phyloP scores from a whole-genome alignment of 2,329 filamentous ascomycete species.

The Aphanocladium album region DNA sequence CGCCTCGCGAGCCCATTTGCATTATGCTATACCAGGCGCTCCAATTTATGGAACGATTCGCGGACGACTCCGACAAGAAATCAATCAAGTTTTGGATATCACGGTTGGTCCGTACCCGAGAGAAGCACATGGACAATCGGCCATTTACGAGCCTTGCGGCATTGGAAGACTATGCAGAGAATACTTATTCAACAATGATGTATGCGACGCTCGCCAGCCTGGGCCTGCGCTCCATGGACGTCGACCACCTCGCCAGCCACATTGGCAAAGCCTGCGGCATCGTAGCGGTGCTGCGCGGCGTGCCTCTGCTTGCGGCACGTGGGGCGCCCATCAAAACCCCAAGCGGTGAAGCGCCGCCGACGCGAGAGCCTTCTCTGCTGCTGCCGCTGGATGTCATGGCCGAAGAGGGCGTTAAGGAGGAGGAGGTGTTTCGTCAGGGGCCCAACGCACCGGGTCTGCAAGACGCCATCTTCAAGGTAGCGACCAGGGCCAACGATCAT shows the following conservation, averaged over 20 bases:
- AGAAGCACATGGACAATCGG: constrained; percentile 76
- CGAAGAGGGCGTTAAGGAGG: constrained; percentile 72
- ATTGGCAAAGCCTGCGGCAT: constrained; percentile 94
- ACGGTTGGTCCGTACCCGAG: constrained; percentile 73
- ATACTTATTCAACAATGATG: constrained; percentile 87
- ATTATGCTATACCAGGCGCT: constrained; percentile 74
- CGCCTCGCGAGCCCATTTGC: constrained; percentile 87
- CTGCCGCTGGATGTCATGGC: constrained; percentile 89
- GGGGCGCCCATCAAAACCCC: constrained; percentile 45
- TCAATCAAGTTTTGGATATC: constrained; percentile 68
- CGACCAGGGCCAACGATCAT: constrained; percentile 92
- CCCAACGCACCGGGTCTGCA: constrained; percentile 73
- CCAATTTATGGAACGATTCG: constrained; percentile 48
- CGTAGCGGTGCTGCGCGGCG: constrained; percentile 74
- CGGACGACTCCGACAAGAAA: constrained; percentile 34
- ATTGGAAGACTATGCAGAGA: constrained; percentile 86
- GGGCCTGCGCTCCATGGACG: constrained; percentile 73
- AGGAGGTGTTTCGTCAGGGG: constrained; percentile 80
- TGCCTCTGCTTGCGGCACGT: constrained; percentile 79
- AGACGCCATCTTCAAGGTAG: constrained; percentile 87
- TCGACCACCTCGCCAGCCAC: constrained; percentile 91
- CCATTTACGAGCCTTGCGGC: constrained; percentile 69
- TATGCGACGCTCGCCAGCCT: constrained; percentile 81
- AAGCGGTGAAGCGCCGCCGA: constrained; percentile 32
- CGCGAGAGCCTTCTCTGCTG: constrained; percentile 54